Conservation (phyloP, 2,329 filamentous ascomycete species). For the Trichoderma afroharzianum region DNA sequence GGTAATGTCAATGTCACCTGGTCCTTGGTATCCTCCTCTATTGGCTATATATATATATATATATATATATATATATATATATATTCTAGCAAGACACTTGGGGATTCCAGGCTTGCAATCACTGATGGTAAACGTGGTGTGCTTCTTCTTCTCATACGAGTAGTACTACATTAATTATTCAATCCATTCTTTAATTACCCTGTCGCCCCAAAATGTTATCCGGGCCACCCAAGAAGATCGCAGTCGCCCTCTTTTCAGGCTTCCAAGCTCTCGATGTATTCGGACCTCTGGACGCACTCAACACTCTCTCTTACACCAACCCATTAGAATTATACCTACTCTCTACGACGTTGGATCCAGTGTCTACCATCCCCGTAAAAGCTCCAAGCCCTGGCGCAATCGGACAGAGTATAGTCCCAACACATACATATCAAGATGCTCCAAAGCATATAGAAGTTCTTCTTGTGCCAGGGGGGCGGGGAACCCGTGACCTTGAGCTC, state of each 20-base stretch:
- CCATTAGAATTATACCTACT: constrained; percentile 29
- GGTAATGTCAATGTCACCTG: background rate
- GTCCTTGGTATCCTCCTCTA: background rate
- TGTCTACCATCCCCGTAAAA: constrained; percentile 24
- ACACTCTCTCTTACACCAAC: constrained; percentile 24
- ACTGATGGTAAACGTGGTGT: background rate
- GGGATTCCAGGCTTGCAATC: background rate
- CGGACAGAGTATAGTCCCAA: constrained; percentile 32
- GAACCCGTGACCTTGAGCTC: constrained; percentile 26
- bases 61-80: background rate
- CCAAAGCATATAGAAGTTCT: constrained; percentile 37
- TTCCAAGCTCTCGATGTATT: constrained; percentile 41
- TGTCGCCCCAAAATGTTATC: background rate
- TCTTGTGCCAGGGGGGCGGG: constrained; percentile 38
- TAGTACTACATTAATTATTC: background rate
- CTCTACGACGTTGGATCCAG: constrained; percentile 27
- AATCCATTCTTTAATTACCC: background rate
- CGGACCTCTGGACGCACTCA: constrained; percentile 36
- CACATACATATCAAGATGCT: constrained; percentile 35
- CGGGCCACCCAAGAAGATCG: constrained; percentile 24
- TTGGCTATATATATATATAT: background rate
- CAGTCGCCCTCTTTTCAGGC: constrained; percentile 34
- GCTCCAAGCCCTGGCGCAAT: constrained; percentile 21
- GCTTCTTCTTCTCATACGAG: background rate
- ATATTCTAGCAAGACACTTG: background rate